phyloP scores from a whole-genome alignment of 2,329 filamentous ascomycete genomes.

The Fusarium musae region DNA sequence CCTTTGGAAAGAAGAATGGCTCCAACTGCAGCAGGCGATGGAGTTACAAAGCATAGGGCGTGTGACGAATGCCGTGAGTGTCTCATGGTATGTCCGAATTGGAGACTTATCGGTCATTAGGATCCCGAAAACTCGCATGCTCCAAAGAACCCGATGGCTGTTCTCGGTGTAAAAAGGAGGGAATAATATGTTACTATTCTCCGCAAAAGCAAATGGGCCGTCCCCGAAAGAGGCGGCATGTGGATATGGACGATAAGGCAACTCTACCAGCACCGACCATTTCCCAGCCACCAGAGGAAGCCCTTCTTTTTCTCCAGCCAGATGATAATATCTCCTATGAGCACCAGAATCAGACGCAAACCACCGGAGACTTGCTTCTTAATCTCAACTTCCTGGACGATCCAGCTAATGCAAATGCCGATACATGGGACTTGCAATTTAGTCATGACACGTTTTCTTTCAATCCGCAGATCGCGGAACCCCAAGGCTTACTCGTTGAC shows the following conservation, averaged over 20 bases:
- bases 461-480: slow-evolving; percentile 30
- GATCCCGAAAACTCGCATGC: slow-evolving; percentile 72
- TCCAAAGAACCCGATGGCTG: slow-evolving; percentile 71
- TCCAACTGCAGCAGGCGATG: slow-evolving; percentile 25
- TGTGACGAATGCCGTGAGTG: slow-evolving; percentile 75
- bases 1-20: slow-evolving; percentile 33
- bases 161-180: slow-evolving; percentile 66
- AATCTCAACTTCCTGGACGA: slow-evolving; percentile 52
- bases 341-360: slow-evolving; percentile 11
- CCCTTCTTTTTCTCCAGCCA: slow-evolving; percentile 4
- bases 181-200: slow-evolving; percentile 69
- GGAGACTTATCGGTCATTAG: slow-evolving; percentile 54
- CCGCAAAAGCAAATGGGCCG: slow-evolving; percentile 74
- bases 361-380: slow-evolving; percentile 41
- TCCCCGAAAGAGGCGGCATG: slow-evolving; percentile 65
- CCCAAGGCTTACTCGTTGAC: slow-evolving; percentile 10
- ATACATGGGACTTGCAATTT: slow-evolving; percentile 53
- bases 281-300: slow-evolving; percentile 5
- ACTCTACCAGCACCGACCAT: not conserved
- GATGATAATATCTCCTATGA: not conserved
- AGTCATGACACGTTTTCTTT: slow-evolving; percentile 37
- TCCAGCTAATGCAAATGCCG: slow-evolving; percentile 42
- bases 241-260: slow-evolving; percentile 50
- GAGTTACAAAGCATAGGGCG: slow-evolving; percentile 64
- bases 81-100: slow-evolving; percentile 22